phyloP scores from a whole-genome alignment of 345 rosid species.

The Hirschfeldia incana region DNA sequence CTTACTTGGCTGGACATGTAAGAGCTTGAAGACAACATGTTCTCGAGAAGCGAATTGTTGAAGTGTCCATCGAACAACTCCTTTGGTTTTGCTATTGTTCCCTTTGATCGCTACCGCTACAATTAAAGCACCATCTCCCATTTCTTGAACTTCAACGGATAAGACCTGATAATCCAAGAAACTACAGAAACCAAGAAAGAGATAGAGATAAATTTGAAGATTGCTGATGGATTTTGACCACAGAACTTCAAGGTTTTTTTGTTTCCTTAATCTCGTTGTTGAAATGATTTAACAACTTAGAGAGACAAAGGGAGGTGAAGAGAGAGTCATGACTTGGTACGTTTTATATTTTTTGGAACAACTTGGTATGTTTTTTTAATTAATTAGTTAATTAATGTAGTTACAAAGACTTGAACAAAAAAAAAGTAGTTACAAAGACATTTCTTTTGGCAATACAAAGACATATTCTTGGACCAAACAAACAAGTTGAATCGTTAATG shows the following conservation, averaged over 20 bases:
- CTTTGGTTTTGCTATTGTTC: conserved; percentile 50
- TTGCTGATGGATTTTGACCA: conserved; percentile 22
- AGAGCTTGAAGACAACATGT: conserved; percentile 58
- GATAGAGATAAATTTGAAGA: conserved; percentile 8
- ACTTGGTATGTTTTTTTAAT: conserved; percentile 11
- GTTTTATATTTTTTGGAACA: not conserved
- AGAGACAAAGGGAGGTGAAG: not conserved
- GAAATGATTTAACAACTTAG: not conserved
- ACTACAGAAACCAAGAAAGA: not conserved
- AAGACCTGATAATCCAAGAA: conserved; percentile 19
- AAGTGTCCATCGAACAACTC: conserved; percentile 57
- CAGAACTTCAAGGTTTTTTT: conserved; percentile 11
- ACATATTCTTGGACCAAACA: conserved; percentile 20
- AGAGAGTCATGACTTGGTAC: conserved; percentile 26
- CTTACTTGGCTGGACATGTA: conserved; percentile 85
- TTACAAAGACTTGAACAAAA: not conserved
- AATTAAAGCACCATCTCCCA: conserved; percentile 44
- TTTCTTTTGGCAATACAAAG: not conserved
- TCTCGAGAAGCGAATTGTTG: conserved; percentile 59
- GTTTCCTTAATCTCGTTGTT: conserved; percentile 23
- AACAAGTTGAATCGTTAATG: conserved; percentile 30
- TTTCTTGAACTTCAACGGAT: conserved; percentile 17
- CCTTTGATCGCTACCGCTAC: conserved; percentile 77
- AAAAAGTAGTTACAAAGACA: not conserved
- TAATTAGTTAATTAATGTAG: conserved; percentile 11